These are phyloP conservation scores for Nigrospora oryzae DNA, from an alignment of 2,329 filamentous ascomycete genomes.

Conservation along the genomic window DNA sequence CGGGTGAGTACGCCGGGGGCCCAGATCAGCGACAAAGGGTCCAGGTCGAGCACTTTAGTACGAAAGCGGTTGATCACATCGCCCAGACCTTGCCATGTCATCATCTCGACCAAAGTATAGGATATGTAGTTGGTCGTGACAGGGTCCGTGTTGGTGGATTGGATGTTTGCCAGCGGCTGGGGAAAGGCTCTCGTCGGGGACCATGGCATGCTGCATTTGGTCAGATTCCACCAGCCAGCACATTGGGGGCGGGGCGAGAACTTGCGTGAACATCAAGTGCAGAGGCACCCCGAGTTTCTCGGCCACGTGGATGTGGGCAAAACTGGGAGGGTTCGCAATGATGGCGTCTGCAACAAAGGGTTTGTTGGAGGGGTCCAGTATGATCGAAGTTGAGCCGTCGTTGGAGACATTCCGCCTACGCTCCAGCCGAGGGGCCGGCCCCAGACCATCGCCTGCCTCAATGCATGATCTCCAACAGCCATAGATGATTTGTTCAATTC, in stretches of 20 bases:
- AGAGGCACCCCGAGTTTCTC: conserved; percentile 57
- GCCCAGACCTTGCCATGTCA: conserved; percentile 88
- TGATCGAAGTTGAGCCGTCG: conserved; percentile 5
- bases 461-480: conserved; percentile 71
- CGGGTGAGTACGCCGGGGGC: conserved; percentile 72
- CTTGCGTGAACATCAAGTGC: conserved; percentile 66
- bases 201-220: conserved; percentile 62
- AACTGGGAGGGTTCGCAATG: conserved; percentile 54
- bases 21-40: conserved; percentile 72
- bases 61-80: conserved; percentile 88
- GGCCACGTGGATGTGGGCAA: conserved; percentile 57
- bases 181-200: conserved; percentile 78
- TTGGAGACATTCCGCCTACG: conserved; percentile 11
- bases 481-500: conserved; percentile 59
- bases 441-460: conserved; percentile 55
- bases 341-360: conserved; percentile 24
- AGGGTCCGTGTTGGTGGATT: conserved; percentile 58
- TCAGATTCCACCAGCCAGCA: conserved; percentile 1
- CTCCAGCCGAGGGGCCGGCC: conserved; percentile 32
- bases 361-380: conserved; percentile 11
- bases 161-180: conserved; percentile 77
- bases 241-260: conserved; percentile 3
- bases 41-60: conserved; percentile 58
- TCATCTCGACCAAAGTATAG: conserved; percentile 79
- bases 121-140: conserved; percentile 65